Evolutionary conservation across 805 yeast species (phyloP).

Genomic region (Pichia paraexigua): DNA sequence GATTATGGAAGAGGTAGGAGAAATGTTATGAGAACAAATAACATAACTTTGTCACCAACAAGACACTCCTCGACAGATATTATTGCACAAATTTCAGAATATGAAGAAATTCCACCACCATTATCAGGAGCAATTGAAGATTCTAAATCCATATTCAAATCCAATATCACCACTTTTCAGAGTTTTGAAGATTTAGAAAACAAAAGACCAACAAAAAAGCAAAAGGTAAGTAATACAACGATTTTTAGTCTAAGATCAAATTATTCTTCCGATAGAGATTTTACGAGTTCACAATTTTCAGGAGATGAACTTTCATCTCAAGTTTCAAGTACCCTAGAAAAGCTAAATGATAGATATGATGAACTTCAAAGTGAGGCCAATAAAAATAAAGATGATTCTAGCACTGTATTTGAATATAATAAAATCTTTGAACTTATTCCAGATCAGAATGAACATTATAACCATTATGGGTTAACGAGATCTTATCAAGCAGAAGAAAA

Average conservation of each 20-base stretch:
- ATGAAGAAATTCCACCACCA: background rate
- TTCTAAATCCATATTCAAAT: background rate
- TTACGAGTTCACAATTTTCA: background rate
- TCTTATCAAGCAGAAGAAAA: conserved; percentile 19
- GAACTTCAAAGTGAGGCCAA: conserved; percentile 2
- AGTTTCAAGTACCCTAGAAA: background rate
- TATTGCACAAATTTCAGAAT: background rate
- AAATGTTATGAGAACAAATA: background rate
- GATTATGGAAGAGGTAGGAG: conserved; percentile 3
- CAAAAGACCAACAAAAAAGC: background rate
- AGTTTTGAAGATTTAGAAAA: conserved; percentile 1
- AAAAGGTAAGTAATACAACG: background rate
- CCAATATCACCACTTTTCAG: background rate
- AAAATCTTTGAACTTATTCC: background rate
- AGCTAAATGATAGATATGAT: background rate
- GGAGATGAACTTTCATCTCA: background rate
- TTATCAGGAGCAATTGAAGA: background rate
- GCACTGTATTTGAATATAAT: background rate
- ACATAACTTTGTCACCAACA: background rate
- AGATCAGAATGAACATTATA: background rate
- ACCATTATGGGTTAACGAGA: conserved; percentile 26
- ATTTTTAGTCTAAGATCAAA: background rate
- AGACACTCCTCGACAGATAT: background rate
- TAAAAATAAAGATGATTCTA: background rate
- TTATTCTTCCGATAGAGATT: background rate